Base-by-base conservation (phyloP, 1,284 basidiomycete genomes). In the Papiliotrema terrestris region DNA sequence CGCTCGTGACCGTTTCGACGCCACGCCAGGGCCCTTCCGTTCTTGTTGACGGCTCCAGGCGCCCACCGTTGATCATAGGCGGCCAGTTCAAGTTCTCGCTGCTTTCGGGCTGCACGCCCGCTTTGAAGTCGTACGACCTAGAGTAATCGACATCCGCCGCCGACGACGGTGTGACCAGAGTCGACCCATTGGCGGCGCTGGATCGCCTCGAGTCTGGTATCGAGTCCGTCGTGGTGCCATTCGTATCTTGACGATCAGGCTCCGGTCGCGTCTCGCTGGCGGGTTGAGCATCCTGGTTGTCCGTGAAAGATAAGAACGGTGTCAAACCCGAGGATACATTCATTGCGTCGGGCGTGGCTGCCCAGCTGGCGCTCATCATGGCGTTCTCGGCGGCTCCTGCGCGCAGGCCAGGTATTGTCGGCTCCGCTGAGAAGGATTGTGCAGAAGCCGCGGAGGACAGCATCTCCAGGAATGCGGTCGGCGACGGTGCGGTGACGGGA, bases 401-500 rank as follows among this genome's bases (percentile, higher is more conserved):
- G 3, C 57, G 57, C 13, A 65, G 38, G 9, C 61, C 61, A 6
- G 46, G 46, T 8, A 45, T 44, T 3, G 41, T 19, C n/a, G 46
- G 25, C n/a, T 19, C 32, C 13, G 48, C 19, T 13, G 35, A 25
- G 13, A 51, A 39, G 6, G 57, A 50, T 48, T 67, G 66, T 2
- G 54, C 60, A 1, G 63, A 57, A 1, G 69, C 68, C 0, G 71
- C 65, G 2, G 71, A 64, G 0, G 71, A 73, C 2, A 74, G 60
- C 66, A 75, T 68, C 19, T 73, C 69, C 32, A 75, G 64, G 51
- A 75, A 72, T 2, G 68, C 59, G n/a, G 66, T 71, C 1, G 73
- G 72, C 4, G 72, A 72, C 15, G 61, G 55, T 4, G 65, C 65
- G 11, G 56, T 32, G 20, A 45, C 32, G 36, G 52, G 47, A n/a